Base-by-base conservation (phyloP, 176 grass and related monocot genomes). In the Raddia guianensis region DNA sequence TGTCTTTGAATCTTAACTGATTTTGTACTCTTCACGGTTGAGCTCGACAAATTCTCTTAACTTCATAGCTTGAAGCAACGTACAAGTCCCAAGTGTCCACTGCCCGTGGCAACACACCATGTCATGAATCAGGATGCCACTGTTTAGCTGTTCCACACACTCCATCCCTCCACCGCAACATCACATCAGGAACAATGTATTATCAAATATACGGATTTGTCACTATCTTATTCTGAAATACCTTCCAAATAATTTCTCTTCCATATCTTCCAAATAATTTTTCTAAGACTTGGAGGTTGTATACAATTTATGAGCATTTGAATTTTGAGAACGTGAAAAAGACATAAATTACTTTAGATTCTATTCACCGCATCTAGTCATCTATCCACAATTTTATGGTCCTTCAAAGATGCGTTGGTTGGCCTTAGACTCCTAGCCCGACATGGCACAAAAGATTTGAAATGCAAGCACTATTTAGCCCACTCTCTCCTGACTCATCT, bases 181-280 rank as follows among this genome's bases (percentile, higher is more conserved):
- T 18, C 34, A 20, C 63, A 12, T 51, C 56, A 14, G 1, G 13
- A 45, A 57, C 43, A 18, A 5, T 16, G 7, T 5, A 7, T 55
- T 19, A 15, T 0, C 20, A 11, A 62, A 78, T 54, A 20, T 58
- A 79, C 75, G 55, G 40, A 32, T 56, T 73, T 79, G 21, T 58
- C 75, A 37, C 49, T 72, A 4, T 6, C 15, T 49, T 48, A 0
- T 5, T 11, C 20, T 32, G 58, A 1, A 5, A 9, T 12, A 12
- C 12, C 58, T 32, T 32, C 9, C 3, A 6, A 5, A 2, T 32
- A 32, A 8, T 27, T 12, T 61, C 12, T 20, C 8, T 59, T 27
- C 6, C n/a, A 56, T 27, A 27, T 27, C 27, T 0, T 27, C 27
- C 27, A 27, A 27, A 27, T 27, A 1, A 27, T 27, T 27, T 27